phyloP scores from a whole-genome alignment of 1,139 yeast species.

The Taiozyma onychis region DNA sequence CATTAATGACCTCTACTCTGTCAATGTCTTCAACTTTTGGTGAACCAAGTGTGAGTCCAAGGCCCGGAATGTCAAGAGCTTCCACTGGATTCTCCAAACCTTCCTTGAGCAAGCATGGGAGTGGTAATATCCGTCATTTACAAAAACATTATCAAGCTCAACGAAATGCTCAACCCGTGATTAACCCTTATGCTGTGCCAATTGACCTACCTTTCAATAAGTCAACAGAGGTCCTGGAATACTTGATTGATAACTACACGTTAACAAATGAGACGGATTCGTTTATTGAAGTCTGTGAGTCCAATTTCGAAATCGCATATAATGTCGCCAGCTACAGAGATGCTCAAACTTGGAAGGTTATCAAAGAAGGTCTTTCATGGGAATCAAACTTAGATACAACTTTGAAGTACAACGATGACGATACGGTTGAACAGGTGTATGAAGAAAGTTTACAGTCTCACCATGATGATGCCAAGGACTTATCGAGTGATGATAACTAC shows the following conservation, averaged over 20 bases:
- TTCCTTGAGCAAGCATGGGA: slow-evolving; percentile 10
- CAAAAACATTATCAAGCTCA: slow-evolving; percentile 8
- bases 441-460: slow-evolving; percentile 4
- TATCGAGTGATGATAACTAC: slow-evolving; percentile 8
- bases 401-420: slow-evolving; percentile 6
- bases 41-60: slow-evolving; percentile 11
- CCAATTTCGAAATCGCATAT: slow-evolving; percentile 55
- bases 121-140: slow-evolving; percentile 5
- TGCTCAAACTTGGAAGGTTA: slow-evolving; percentile 66
- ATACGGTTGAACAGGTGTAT: not conserved
- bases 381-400: slow-evolving; percentile 26
- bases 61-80: slow-evolving; percentile 21
- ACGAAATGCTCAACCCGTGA: slow-evolving; percentile 4
- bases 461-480: slow-evolving; percentile 3
- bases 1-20: slow-evolving; percentile 5
- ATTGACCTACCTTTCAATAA: slow-evolving; percentile 27
- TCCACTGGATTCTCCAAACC: slow-evolving; percentile 18
- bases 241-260: slow-evolving; percentile 27
- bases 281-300: slow-evolving; percentile 26
- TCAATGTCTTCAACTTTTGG: slow-evolving; percentile 3
- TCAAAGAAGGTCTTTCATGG: slow-evolving; percentile 50
- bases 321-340: slow-evolving; percentile 48
- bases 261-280: slow-evolving; percentile 9
- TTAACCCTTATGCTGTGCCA: slow-evolving; percentile 21
- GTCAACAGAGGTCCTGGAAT: slow-evolving; percentile 20